These are phyloP conservation scores for Macrolepiota dolichaula DNA, from an alignment of 768 basidiomycete species.

Conservation along the genomic window DNA sequence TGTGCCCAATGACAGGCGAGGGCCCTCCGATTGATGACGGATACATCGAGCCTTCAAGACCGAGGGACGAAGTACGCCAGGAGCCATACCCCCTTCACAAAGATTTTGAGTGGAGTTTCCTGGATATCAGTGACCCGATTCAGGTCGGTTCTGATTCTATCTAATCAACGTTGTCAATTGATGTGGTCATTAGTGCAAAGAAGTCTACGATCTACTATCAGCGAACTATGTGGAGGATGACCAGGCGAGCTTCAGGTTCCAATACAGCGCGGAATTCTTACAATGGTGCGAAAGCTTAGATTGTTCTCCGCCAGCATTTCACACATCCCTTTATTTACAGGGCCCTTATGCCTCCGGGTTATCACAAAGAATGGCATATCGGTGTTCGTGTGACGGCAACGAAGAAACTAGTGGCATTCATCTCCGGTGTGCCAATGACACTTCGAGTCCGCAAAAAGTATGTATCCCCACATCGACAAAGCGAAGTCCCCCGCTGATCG, in stretches of 20 bases:
- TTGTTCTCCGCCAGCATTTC: slow-evolving; percentile 1
- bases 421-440: slow-evolving; percentile 86
- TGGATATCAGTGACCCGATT: slow-evolving; percentile 74
- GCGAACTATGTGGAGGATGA: slow-evolving; percentile 96
- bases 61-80: slow-evolving; percentile 76
- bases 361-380: slow-evolving; percentile 91
- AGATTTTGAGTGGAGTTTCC: slow-evolving; percentile 86
- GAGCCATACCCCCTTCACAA: slow-evolving; percentile 86
- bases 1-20: slow-evolving; percentile 42
- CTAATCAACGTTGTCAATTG: background rate
- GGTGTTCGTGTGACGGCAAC: slow-evolving; percentile 90
- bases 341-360: slow-evolving; percentile 94
- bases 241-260: slow-evolving; percentile 94
- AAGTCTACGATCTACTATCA: slow-evolving; percentile 89
- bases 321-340: slow-evolving; percentile 33
- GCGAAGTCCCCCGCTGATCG: background rate
- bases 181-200: slow-evolving; percentile 60
- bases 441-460: slow-evolving; percentile 85
- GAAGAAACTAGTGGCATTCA: slow-evolving; percentile 94
- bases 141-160: slow-evolving; percentile 48
- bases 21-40: slow-evolving; percentile 72
- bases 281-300: slow-evolving; percentile 56
- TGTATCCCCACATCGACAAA: slow-evolving; percentile 23
- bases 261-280: slow-evolving; percentile 92
- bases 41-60: slow-evolving; percentile 80